phyloP scores from a whole-genome alignment of 306 rosid genomes.

The Pyrus pyrifolia region DNA sequence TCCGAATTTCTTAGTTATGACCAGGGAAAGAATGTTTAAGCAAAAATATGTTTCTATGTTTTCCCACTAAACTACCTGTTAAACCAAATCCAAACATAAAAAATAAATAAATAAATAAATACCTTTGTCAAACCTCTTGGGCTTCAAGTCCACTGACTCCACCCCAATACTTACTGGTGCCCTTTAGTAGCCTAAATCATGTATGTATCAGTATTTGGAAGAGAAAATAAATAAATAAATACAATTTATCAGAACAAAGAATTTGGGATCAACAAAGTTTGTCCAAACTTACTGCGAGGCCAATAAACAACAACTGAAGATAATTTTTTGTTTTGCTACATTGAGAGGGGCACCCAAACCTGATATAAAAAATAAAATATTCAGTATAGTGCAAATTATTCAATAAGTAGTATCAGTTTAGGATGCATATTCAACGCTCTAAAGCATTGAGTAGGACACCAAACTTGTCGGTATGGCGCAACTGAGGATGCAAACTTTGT shows the following conservation, averaged over 20 bases:
- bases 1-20: slow-evolving; percentile 37
- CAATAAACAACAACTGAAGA: slow-evolving; percentile 28
- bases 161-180: slow-evolving; percentile 33
- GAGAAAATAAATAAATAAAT: background rate
- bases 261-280: background rate
- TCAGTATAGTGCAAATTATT: too few relatives aligned
- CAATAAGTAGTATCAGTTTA: too few relatives aligned
- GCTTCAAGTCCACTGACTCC: slow-evolving; percentile 16
- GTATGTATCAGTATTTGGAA: background rate
- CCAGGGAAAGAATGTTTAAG: background rate
- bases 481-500: too few relatives aligned
- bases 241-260: background rate
- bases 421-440: too few relatives aligned
- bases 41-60: background rate
- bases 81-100: background rate
- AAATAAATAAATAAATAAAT: background rate
- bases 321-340: slow-evolving; percentile 2
- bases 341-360: too few relatives aligned
- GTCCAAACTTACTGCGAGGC: slow-evolving; percentile 27
- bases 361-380: too few relatives aligned
- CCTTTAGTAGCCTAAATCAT: slow-evolving; percentile 34
- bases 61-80: background rate
- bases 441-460: too few relatives aligned
- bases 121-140: slow-evolving; percentile 32
- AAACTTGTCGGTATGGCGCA: too few relatives aligned